A percentile compares a stretch with the other conserved stretches of the same genome.
These are phyloP conservation scores for Corymbia maculata DNA, from an alignment of 345 rosid genomes.

Conservation along the genomic window DNA sequence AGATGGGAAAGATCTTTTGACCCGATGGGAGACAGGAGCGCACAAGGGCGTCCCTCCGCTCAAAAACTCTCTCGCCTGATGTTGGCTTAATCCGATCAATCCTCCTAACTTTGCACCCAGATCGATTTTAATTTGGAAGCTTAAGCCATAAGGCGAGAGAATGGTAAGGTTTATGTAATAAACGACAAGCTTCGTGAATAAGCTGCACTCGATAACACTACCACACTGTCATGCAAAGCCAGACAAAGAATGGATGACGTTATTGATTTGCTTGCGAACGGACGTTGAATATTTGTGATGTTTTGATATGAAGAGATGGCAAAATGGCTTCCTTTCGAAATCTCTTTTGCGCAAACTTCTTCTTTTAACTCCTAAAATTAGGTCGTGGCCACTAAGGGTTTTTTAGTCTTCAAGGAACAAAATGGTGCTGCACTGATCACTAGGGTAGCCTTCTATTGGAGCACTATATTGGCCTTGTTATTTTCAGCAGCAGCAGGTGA, in stretches of 20 bases:
- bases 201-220: background rate
- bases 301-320: background rate
- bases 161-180: background rate
- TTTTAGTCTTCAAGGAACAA: background rate
- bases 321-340: background rate
- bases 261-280: background rate
- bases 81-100: background rate
- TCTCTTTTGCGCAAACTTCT: background rate
- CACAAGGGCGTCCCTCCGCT: background rate
- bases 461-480: background rate
- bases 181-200: background rate
- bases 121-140: background rate
- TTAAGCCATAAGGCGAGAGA: background rate
- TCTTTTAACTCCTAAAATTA: background rate
- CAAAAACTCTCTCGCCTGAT: background rate
- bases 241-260: background rate
- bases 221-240: background rate
- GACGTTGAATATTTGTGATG: background rate
- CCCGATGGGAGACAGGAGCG: background rate
- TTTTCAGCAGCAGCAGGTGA: background rate
- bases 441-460: background rate
- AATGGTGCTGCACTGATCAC: background rate
- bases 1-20: background rate
- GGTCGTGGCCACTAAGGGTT: background rate
- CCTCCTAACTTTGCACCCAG: background rate